Base-by-base conservation (phyloP, 2,329 filamentous ascomycete genomes). In the Aspergillus neoniger region DNA sequence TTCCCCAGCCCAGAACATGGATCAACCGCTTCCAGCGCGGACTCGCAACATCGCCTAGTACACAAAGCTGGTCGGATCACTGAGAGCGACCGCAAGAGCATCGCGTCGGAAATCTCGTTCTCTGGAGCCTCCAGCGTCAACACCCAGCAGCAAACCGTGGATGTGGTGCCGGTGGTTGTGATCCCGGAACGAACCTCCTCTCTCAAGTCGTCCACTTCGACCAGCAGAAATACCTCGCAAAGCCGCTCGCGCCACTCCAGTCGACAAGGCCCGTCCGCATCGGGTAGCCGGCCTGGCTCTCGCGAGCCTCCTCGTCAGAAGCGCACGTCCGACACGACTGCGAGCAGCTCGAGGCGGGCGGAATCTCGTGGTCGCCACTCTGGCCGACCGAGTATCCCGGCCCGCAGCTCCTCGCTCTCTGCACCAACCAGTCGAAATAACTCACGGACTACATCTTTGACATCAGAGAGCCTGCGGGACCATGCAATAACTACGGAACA, bases 21-120 rank as follows among this genome's bases (percentile, higher is more conserved):
- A 17, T 84, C 83, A 1, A 64, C 78, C 9, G 71, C 71, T 14
- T 80, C 79, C 2, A 76, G 77, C 28, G 71, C 76, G 10, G 72
- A 80, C 28, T 77, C 77, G 10, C 75, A 80, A 36, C 82, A 80
- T 69, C 80, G 79, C 47, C 72, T 85, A 19, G 72, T 82, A 17
- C 83, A 84, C 65, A 85, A 83, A 66, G 75, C 76, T 36, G 78
- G 76, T 39, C 80, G 78, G 21, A 80, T 85, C 47, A 78, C 78
- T 12, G 80, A 84, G 49, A 74, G 79, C 56, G 75, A 80, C 60
- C 76, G 79, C 28, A 74, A 70, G 63, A 81, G 79, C 59, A 70
- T 77, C 54, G 73, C 72, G 4, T 80, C 80, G 2, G 79, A 80
- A 50, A 67, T 76, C 14, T 77, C 78, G 6, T 69, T 73, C 53